Base-by-base conservation (phyloP, 2,329 filamentous ascomycete genomes). In the Chrysoporthe cubensis region DNA sequence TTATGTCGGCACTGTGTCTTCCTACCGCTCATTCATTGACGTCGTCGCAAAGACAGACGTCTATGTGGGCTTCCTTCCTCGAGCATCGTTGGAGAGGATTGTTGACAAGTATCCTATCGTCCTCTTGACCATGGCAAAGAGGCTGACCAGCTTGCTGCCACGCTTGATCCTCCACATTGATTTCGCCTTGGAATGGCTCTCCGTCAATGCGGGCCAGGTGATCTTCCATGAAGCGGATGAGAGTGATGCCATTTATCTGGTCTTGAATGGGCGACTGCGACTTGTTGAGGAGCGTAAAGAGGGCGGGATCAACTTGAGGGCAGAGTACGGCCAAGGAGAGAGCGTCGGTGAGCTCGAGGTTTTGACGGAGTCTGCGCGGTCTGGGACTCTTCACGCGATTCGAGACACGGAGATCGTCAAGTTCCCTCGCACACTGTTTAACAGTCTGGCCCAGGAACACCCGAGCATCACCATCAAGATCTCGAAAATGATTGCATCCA, bases 391-490 rank as follows among this genome's bases (percentile, higher is more conserved):
- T 16, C 95, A 98, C 75, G 96, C 96, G 5, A 99, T 99, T 73
- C 91, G 96, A 67, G 96, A 98, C 72, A 98, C 96, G 0, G 96
- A 99, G 76, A 82, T 99, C 40, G 95, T 96, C 68, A 98, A 97
- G 74, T 97, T 99, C 69, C 96, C 96, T 0, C 92, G 95, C 68
- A 97, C 93, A 0, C 82, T 99, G 0, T 99, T 99, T 84, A 99
- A 99, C 82, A 99, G 96, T 75, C 87, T 99, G 64, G 96, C 96
- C 0, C 91, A 97, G 76, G 96, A 99, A 75, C 96, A 99, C 75
- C 96, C 96, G 5, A 96, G 94, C 56, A 99, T 99, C 75, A 98
- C 96, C 0, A 98, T 99, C 78, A 97, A 98, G 79, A 97, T 99
- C 40, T 98, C 96, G 1, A 99, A 98, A 78, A 96, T 99, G 73